Percentiles rank a stretch among this genome's conserved stretches.
Evolutionary conservation across 257 asterid species (phyloP).

Genomic region (Ajuga chamaepitys): DNA sequence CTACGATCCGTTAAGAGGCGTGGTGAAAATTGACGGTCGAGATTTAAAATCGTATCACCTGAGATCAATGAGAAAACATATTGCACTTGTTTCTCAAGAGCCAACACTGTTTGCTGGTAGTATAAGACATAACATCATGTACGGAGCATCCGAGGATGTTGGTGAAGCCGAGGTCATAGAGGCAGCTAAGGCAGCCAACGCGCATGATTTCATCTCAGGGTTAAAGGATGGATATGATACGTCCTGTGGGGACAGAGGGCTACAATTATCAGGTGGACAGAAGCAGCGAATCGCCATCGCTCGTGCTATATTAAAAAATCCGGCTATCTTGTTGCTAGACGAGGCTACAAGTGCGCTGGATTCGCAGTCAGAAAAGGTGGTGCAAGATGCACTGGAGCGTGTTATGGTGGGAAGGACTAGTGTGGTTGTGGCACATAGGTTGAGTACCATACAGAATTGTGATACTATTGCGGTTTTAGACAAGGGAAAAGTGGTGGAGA

Average conservation of each 20-base stretch:
- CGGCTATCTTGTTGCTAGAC: conserved; percentile 53
- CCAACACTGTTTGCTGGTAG: conserved; percentile 76
- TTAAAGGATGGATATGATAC: conserved; percentile 66
- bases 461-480: conserved; percentile 67
- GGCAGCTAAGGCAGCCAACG: conserved; percentile 81
- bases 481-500: conserved; percentile 64
- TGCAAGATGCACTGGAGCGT: conserved; percentile 77
- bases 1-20: conserved; percentile 60
- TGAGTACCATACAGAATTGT: conserved; percentile 70
- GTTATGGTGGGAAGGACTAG: conserved; percentile 84
- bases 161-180: conserved; percentile 54
- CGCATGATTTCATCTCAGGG: conserved; percentile 66
- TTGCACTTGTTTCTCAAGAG: conserved; percentile 84
- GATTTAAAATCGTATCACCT: conserved; percentile 57
- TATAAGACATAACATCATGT: conserved; percentile 48
- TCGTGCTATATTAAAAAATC: conserved; percentile 66
- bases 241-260: conserved; percentile 79
- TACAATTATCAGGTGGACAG: conserved; percentile 87
- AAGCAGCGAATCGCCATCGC: conserved; percentile 86
- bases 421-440: conserved; percentile 82
- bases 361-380: conserved; percentile 71
- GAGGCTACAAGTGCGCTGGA: conserved; percentile 94
- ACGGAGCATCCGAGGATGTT: conserved; percentile 45
- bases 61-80: conserved; percentile 53
- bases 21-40: conserved; percentile 60